phyloP scores from a whole-genome alignment of 352 stramenopile species.

The Aphanomyces astaci region DNA sequence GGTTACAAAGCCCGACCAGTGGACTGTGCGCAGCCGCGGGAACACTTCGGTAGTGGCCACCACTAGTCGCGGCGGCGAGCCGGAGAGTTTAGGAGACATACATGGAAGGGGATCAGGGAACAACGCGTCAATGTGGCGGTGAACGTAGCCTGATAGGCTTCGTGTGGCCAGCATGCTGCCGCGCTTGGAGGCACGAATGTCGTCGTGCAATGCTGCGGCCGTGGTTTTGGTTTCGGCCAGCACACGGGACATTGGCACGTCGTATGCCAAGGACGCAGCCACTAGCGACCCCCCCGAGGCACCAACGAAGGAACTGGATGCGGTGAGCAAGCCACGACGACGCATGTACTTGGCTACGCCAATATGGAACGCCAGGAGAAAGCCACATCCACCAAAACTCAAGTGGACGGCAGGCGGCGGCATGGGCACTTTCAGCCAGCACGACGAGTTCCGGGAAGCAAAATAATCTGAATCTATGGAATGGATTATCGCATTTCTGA shows the following conservation, averaged over 20 bases:
- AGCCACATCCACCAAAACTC: slow-evolving; percentile 70
- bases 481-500: not conserved
- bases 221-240: slow-evolving; percentile 52
- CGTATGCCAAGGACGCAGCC: slow-evolving; percentile 49
- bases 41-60: slow-evolving; percentile 67
- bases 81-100: not conserved
- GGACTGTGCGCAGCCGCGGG: slow-evolving; percentile 42
- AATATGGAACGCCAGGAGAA: slow-evolving; percentile 74
- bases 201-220: slow-evolving; percentile 37
- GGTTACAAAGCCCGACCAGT: slow-evolving; percentile 51
- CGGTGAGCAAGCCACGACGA: slow-evolving; percentile 39
- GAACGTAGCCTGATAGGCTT: slow-evolving; percentile 30
- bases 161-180: not conserved
- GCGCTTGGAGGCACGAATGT: slow-evolving; percentile 59
- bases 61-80: slow-evolving; percentile 42
- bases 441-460: too few relatives aligned
- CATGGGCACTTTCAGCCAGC: too few relatives aligned
- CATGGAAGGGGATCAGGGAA: slow-evolving; percentile 43
- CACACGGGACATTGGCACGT: slow-evolving; percentile 45
- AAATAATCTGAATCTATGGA: not conserved
- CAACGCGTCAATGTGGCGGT: slow-evolving; percentile 38
- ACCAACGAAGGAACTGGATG: slow-evolving; percentile 49
- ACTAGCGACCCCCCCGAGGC: slow-evolving; percentile 65
- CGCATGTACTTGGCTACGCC: slow-evolving; percentile 54
- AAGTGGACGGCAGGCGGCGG: slow-evolving; percentile 35